Conservation (phyloP, 2,329 filamentous ascomycete species). For the Xylariomycetidae sp. region DNA sequence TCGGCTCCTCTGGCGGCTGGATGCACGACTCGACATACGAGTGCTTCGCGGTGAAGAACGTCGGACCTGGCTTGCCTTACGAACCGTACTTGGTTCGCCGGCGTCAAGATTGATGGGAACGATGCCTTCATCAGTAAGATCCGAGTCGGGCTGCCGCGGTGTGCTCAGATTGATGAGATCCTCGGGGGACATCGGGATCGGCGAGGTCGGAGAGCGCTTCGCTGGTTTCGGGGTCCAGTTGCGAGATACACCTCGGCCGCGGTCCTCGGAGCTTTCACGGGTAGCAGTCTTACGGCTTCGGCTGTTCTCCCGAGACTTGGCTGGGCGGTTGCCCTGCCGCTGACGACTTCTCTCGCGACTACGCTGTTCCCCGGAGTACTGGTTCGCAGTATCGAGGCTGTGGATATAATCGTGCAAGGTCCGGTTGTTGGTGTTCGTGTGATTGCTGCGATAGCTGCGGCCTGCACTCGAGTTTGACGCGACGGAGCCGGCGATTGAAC, state of each 20-base stretch:
- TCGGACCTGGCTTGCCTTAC: conserved; percentile 34
- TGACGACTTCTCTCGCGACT: conserved; percentile 52
- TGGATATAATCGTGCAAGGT: conserved; percentile 82
- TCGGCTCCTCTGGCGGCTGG: conserved; percentile 45
- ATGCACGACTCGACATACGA: conserved; percentile 39
- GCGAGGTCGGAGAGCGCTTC: conserved; percentile 87
- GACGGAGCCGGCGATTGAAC: conserved; percentile 53
- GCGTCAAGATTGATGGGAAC: conserved; percentile 23
- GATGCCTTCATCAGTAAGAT: conserved; percentile 16
- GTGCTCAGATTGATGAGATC: conserved; percentile 64
- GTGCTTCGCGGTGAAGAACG: conserved; percentile 24
- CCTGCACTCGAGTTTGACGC: conserved; percentile 50
- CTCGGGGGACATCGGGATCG: conserved; percentile 90
- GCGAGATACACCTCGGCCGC: conserved; percentile 61
- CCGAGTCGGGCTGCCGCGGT: conserved; percentile 29
- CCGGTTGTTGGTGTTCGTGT: conserved; percentile 45
- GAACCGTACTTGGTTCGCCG: conserved; percentile 39
- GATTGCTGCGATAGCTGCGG: conserved; percentile 46
- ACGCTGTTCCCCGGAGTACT: conserved; percentile 51
- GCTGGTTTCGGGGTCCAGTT: conserved; percentile 63
- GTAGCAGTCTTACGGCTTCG: conserved; percentile 44
- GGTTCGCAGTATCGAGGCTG: conserved; percentile 73
- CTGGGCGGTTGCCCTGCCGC: conserved; percentile 34
- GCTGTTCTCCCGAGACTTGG: conserved; percentile 40
- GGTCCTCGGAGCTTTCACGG: conserved; percentile 63